Evolutionary conservation across 176 grass and related monocot species (phyloP).

Genomic region (Oryza brachyantha): DNA sequence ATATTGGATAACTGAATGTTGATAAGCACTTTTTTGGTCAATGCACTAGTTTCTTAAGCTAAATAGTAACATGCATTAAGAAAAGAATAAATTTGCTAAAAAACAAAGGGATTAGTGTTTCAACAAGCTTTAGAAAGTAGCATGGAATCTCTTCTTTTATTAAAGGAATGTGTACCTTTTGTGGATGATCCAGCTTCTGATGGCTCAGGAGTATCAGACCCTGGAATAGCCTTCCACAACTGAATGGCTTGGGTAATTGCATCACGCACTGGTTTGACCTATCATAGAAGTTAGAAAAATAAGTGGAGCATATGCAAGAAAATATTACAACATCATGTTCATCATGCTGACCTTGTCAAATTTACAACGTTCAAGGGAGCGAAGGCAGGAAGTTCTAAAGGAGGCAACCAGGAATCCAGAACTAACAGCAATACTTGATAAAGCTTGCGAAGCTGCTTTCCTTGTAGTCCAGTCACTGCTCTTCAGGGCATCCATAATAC

Average conservation of each 20-base stretch:
- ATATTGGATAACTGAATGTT: not conserved
- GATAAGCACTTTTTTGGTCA: not conserved
- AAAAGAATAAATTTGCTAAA: not conserved
- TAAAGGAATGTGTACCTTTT: constrained; percentile 60
- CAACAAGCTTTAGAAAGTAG: not conserved
- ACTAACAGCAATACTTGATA: constrained; percentile 73
- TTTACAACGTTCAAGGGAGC: constrained; percentile 81
- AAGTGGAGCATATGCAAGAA: not conserved
- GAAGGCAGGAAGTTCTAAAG: constrained; percentile 71
- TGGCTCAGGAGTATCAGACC: constrained; percentile 67
- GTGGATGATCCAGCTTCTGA: constrained; percentile 86
- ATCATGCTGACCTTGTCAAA: constrained; percentile 81
- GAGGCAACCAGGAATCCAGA: constrained; percentile 61
- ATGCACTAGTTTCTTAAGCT: not conserved
- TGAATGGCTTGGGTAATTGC: constrained; percentile 73
- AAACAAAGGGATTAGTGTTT: not conserved
- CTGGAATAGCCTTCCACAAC: constrained; percentile 88
- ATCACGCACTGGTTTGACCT: constrained; percentile 98
- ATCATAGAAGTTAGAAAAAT: constrained; percentile 21
- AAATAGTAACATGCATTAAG: not conserved
- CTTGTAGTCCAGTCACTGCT: constrained; percentile 87
- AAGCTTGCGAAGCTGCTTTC: constrained; percentile 72
- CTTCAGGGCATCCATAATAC: constrained; percentile 76
- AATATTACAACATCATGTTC: not conserved
- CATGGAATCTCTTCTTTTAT: constrained; percentile 1